Evolutionary conservation across 495 filamentous ascomycete species (phyloP), one percentile per base, ranked within the genome.

Genomic region (Gamarada debralockiae): DNA sequence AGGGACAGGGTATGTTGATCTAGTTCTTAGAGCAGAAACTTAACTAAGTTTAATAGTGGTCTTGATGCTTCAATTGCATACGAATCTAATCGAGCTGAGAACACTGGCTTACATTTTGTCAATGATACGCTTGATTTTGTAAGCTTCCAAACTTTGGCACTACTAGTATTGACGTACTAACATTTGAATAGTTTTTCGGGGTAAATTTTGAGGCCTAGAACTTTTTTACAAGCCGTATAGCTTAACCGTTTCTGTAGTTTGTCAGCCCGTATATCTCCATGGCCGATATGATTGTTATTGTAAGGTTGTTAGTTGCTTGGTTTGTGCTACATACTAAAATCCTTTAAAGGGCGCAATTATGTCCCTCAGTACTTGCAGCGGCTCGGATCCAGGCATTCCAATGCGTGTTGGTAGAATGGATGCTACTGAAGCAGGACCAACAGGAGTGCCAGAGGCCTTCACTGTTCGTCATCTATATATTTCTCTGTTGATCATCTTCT

Each of bases 381-480:
- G 23, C 22, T 56, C 46, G 29, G 46, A 40, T 7, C 23, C 33
- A 22, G n/a, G 13, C 36, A 1, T 25, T 17, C 67, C 66, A 5
- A 48, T 58, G 3, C 61, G 62, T 27, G 68, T 54, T 48, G 73
- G 73, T 4, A 60, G 71, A 18, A 60, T 68, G 2, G 73, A 77
- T 62, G 73, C 71, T 42, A 67, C 66, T 18, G 65, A 50, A 22
- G 62, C 70, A 20, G 73, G 73, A 7, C 61, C 65, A 34, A 17
- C 57, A 12, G 73, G 73, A 17, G 72, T 75, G 1, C 73, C 73
- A 7, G 52, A 63, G 33, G 71, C 73, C 9, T 14, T 52, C 1
- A n/a, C n/a, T n/a, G n/a, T n/a, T n/a, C n/a, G n/a, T n/a, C n/a
- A n/a, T n/a, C n/a, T n/a, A n/a, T n/a, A n/a, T n/a, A n/a, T n/a